Evolutionary conservation across 192 early-diverging fungal genomes (phyloP).

Genomic region (Irineochytrium annulatum): DNA sequence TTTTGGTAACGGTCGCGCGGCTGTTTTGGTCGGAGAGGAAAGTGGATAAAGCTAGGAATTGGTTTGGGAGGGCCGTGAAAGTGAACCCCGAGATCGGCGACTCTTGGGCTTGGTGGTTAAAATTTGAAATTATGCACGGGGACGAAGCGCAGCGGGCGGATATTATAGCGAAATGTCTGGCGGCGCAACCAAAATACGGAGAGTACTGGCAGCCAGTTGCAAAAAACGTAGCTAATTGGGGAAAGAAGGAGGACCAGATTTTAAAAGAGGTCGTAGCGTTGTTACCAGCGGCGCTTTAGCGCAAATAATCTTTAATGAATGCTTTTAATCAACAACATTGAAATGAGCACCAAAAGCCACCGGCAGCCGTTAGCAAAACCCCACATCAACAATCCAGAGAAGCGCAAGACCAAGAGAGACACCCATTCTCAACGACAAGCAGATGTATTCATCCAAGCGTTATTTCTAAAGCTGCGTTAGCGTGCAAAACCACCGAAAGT

Average conservation of each 20-base stretch:
- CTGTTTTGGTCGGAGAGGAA: slow-evolving; percentile 93
- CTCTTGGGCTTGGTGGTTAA: slow-evolving; percentile 91
- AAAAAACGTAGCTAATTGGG: slow-evolving; percentile 72
- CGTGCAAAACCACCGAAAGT: too few relatives aligned
- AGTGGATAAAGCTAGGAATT: slow-evolving; percentile 86
- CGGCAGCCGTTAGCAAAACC: neutral
- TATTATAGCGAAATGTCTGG: slow-evolving; percentile 64
- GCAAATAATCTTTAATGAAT: neutral
- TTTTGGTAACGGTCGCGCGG: slow-evolving; percentile 78
- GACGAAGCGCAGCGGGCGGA: slow-evolving; percentile 46
- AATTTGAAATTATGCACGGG: slow-evolving; percentile 85
- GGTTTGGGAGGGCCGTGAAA: slow-evolving; percentile 82
- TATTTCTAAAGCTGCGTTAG: too few relatives aligned
- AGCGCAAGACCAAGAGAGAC: too few relatives aligned
- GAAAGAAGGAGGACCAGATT: slow-evolving; percentile 62
- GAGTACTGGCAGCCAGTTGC: slow-evolving; percentile 77
- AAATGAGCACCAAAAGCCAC: neutral
- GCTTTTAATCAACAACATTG: neutral
- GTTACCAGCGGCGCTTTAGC: slow-evolving; percentile 29
- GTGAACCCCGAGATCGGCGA: slow-evolving; percentile 88
- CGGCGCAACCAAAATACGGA: slow-evolving; percentile 85
- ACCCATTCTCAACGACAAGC: too few relatives aligned
- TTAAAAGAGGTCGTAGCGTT: slow-evolving; percentile 34
- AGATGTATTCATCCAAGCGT: too few relatives aligned
- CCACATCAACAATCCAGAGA: too few relatives aligned